Base-by-base conservation (phyloP, 1,139 yeast genomes). In the Taiozyma sp. region DNA sequence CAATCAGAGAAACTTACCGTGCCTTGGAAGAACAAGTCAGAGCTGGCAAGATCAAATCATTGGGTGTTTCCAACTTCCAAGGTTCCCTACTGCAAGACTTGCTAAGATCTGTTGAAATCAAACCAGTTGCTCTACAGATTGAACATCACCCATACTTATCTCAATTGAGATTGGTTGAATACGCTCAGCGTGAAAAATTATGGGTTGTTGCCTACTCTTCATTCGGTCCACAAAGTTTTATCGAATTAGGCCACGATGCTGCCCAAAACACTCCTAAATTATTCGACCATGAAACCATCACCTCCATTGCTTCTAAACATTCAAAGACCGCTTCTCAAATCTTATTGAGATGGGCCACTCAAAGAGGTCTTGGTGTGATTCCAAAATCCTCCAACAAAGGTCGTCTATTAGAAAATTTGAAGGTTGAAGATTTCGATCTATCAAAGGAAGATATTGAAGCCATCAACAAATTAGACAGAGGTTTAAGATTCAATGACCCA, bases 121-220 rank as follows among this genome's bases (percentile, higher is more conserved):
- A 74, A 61, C 97, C 97, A 47, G 87, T 86, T 49, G 89, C 72
- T 46, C 54, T 61, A 43, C 95, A 56, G 87, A 88, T 73, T 21
- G 62, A 59, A 51, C 62, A 87, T 71, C 97, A 89, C 69, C 96
- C 97, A 59, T 89, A 88, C 75, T 76, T 89, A 68, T 88, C 86
- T 59, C 97, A 89, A 72, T 79, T 79, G 53, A 75, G 74, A 58
- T 75, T 88, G 66, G 68, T 88, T 55, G 76, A 83, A 60, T 87
- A 71, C 63, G 87, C 79, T 56, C 48, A 53, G 46, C 45, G 49
- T 46, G 47, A 45, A 45, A 46, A 47, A 41, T 42, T 55, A 9
- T 85, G 82, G 53, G 76, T 89, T 63, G 87, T 89, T 49, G 97
- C 85, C 29, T 89, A 89, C 75, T 88, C 96, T 9, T 85, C 96